phyloP scores from a whole-genome alignment of 345 rosid genomes.

The Noccaea bulbosa region DNA sequence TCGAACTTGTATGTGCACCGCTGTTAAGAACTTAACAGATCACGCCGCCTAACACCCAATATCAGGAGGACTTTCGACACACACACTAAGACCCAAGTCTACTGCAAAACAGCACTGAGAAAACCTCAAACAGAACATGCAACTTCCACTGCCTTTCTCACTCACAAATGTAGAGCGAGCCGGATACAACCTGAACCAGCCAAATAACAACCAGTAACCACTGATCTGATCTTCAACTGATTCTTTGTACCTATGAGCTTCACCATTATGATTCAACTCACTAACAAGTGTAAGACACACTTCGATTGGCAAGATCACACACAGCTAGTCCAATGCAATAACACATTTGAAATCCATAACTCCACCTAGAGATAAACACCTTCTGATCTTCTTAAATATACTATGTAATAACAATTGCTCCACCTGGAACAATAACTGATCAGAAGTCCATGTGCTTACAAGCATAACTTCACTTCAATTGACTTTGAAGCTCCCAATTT shows the following conservation, averaged over 20 bases:
- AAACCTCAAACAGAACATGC: not conserved
- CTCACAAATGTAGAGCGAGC: too few species aligned
- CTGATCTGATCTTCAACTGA: too few species aligned
- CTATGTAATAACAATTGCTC: not conserved
- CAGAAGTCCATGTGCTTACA: not conserved
- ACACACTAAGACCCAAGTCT: not conserved
- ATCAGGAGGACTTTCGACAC: not conserved
- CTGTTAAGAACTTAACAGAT: not conserved
- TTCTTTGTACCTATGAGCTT: too few species aligned
- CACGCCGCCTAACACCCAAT: conserved; percentile 2
- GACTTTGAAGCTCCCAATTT: too few species aligned
- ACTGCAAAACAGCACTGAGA: not conserved
- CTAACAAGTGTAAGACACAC: too few species aligned
- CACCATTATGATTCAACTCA: too few species aligned
- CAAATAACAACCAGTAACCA: too few species aligned
- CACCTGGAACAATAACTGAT: not conserved
- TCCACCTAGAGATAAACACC: not conserved
- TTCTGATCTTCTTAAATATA: not conserved
- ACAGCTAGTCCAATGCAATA: too few species aligned
- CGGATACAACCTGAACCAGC: too few species aligned
- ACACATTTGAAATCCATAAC: not conserved
- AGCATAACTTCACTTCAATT: not conserved
- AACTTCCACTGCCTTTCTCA: too few species aligned
- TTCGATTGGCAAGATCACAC: too few species aligned
- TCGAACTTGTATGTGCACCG: not conserved